Base-by-base conservation (phyloP, 192 early-diverging fungal genomes). In the Podila epicladia region DNA sequence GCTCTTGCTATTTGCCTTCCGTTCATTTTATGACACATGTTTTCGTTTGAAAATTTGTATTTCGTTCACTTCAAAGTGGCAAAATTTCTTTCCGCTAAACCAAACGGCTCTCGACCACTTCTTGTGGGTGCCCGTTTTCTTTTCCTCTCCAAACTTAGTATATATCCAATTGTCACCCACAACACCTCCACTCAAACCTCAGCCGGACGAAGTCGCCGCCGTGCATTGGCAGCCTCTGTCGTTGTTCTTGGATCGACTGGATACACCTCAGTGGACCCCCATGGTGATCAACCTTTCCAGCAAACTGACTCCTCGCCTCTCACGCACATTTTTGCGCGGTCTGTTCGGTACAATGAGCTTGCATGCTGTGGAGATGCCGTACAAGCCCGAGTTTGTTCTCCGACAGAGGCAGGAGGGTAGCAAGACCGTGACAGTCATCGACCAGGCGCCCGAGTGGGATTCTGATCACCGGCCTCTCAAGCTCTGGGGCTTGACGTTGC, bases 401-500 rank as follows among this genome's bases (percentile, higher is more conserved):
- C 38, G 77, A 24, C 53, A 55, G 53, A n/a, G 24, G 12, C 53
- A 55, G 53, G 53, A 24, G 53, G 53, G 53, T 6, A 55, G n/a
- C 53, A 55, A 55, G 24, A 55, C 53, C 15, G 33, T 63, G 31
- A 35, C 62, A 9, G 53, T 80, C 1, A 62, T 80, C 35, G 77
- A 80, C 28, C 57, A 69, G 22, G 65, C 72, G 7, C 77, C 77
- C 0, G 77, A 73, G 33, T 80, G 77, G 77, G 77, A 80, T 32
- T 65, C 77, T 2, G 77, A 80, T 33, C 74, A 76, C 28, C 37
- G 64, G 31, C 74, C 74, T 12, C 59, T 85, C 24, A 73, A 75
- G 38, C 65, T 85, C 0, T 85, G 84, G 84, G 84, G 84, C 4
- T 49, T 85, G 38, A 85, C 84, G 1, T 38, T 85, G 71, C 84